Conservation (phyloP, 176 grass and related monocot genomes). For the Zizania latifolia region DNA sequence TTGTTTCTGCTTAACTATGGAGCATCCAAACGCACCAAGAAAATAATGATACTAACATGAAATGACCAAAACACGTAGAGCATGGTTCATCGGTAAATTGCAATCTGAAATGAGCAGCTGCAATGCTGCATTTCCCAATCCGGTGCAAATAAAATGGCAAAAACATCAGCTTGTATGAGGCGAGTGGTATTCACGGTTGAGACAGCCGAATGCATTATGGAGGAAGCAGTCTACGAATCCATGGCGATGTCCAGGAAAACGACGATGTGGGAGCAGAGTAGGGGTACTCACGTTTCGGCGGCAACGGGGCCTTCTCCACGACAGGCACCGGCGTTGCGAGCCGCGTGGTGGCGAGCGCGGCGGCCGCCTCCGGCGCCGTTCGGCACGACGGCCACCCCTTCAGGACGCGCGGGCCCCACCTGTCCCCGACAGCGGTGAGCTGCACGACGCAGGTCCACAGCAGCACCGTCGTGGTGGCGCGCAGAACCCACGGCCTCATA, state of each 20-base stretch:
- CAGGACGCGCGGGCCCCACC: constrained; percentile 60
- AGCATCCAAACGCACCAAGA: not conserved
- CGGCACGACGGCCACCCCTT: constrained; percentile 63
- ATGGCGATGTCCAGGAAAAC: not conserved
- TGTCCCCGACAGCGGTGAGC: constrained; percentile 52
- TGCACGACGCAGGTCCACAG: constrained; percentile 68
- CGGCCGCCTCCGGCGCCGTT: constrained; percentile 35
- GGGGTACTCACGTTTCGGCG: constrained; percentile 59
- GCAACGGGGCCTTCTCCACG: constrained; percentile 42
- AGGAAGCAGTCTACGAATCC: not conserved
- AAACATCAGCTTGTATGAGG: not conserved
- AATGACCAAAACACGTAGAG: not conserved
- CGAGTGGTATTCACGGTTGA: not conserved
- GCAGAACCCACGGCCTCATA: constrained; percentile 55
- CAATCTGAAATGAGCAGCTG: not conserved
- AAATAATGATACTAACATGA: not conserved
- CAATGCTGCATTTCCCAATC: not conserved
- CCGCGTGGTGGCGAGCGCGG: not conserved
- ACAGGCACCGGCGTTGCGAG: constrained; percentile 16
- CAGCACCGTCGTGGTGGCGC: constrained; percentile 40
- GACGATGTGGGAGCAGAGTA: not conserved
- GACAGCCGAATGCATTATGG: not conserved
- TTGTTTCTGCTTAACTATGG: not conserved
- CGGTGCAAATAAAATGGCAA: not conserved
- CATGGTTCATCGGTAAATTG: not conserved